Evolutionary conservation across 805 yeast genomes (phyloP), one percentile per base, ranked within the genome.

Genomic region (Saccharomyces kudriavzevii): DNA sequence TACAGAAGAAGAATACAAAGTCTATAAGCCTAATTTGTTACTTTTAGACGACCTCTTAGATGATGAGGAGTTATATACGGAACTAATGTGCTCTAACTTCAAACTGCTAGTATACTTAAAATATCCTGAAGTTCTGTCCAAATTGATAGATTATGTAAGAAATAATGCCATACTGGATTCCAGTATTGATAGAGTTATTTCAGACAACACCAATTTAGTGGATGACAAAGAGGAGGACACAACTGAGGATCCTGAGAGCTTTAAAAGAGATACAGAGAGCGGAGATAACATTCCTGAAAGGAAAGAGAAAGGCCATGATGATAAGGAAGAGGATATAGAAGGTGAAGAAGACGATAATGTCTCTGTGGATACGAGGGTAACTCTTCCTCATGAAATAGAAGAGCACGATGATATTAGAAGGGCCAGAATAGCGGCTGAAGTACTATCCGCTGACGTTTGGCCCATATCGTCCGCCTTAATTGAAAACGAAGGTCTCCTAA

Each of bases 391-490:
- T 11, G 77, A 74, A 53, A 69, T 70, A 4, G 71, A 70, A 30
- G 71, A 72, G 47, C 73, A 71, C 50, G 70, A 59, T 2, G 74
- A 70, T 47, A 55, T 67, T 1, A 66, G 77, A 60, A 66, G 80
- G 56, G 83, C 89, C 1, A 84, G 83, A 53, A 77, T 85, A 60
- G 90, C 96, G 5, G 89, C 96, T 1, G 98, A 94, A 67, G 85
- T 94, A 46, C 74, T 94, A 49, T 82, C 92, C 45, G 89, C 94
- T 3, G 98, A 92, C 65, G 91, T 90, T 8, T 92, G 97, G 97
- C 86, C 95, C 2, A 75, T 94, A 40, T 87, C 96, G 1, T 96
- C 91, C 60, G 84, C 96, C 0, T 84, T 94, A 52, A 84, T 92
- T 84, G 91, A 87, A 60, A 81, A 83, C 55, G 74, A 80, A 3